Evolutionary conservation across 805 yeast genomes (phyloP), one percentile per base, ranked within the genome.

Genomic region (Cyberlindnera maclurae): DNA sequence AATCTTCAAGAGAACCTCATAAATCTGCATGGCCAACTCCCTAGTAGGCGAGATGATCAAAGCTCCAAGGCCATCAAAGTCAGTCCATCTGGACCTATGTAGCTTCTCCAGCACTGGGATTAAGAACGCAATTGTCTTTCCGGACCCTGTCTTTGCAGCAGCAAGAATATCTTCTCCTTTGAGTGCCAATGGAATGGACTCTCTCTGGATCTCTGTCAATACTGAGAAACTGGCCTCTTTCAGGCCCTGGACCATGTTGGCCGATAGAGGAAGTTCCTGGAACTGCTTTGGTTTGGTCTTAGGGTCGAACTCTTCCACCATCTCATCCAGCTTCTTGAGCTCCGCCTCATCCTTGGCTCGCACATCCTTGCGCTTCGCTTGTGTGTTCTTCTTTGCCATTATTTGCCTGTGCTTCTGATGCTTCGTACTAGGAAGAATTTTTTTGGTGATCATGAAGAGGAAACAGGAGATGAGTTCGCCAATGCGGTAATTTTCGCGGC

Each of bases 91-190:
- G 12, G 57, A 52, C 78, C 73, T 18, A 39, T 55, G 44, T 3
- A 88, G 61, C 51, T 78, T 82, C 52, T 88, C 95, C 6, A 88
- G 55, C 1, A 85, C 73, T 0, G 98, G 98, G 10, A 93, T 70
- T 7, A 80, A 75, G 63, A 84, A 93, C 2, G 97, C 86, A 20
- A 89, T 58, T 0, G 98, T 93, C 59, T 93, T 93, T 29, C 98
- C 98, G 0, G 97, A 87, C 0, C 98, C 98, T 0, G 98, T 93
- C 5, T 85, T 95, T 0, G 97, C 95, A 56, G 94, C 97, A 4
- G 87, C 97, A 4, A 93, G 88, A 3, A 90, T 94, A 61, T 93
- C 98, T 51, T 90, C 55, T 1, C 93, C 90, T 50, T 83, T 79
- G 43, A 93, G 63, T 1, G 93, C 77, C 12, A 71, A 62, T 0